Conservation (phyloP, 345 rosid genomes). For the Reutealis trisperma region DNA sequence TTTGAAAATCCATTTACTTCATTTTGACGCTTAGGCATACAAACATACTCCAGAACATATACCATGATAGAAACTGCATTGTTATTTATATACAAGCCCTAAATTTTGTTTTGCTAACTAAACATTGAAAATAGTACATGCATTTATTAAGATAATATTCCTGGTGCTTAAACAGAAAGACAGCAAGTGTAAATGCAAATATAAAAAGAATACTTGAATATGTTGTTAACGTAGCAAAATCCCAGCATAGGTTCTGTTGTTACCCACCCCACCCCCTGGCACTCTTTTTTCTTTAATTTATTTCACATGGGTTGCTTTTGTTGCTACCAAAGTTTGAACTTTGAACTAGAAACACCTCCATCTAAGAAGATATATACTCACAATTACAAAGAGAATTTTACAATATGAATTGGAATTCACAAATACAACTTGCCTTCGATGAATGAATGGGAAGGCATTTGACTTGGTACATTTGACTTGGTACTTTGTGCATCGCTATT, state of each 20-base stretch:
- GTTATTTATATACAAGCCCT: too few relatives aligned
- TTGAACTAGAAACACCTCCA: neutral
- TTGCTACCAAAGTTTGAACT: neutral
- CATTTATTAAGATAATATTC: too few relatives aligned
- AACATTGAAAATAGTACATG: too few relatives aligned
- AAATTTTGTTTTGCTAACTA: neutral
- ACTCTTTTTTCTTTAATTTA: too few relatives aligned
- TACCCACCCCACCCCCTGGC: neutral
- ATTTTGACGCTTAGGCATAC: neutral
- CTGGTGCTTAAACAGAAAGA: too few relatives aligned
- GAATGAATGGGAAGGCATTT: conserved; percentile 4
- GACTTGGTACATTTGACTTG: neutral
- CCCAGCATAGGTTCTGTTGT: neutral
- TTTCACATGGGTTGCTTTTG: neutral
- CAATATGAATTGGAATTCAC: neutral
- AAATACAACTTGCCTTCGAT: conserved; percentile 2
- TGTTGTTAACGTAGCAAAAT: neutral
- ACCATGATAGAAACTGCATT: neutral
- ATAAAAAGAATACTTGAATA: neutral
- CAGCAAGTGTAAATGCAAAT: too few relatives aligned
- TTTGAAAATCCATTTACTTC: too few relatives aligned
- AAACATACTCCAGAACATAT: too few relatives aligned
- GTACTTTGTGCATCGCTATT: conserved; percentile 9
- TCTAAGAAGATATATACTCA: neutral
- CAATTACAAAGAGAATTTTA: too few relatives aligned